These are phyloP conservation scores for Alternaria arborescens DNA, from an alignment of 2,329 filamentous ascomycete species.

Conservation along the genomic window DNA sequence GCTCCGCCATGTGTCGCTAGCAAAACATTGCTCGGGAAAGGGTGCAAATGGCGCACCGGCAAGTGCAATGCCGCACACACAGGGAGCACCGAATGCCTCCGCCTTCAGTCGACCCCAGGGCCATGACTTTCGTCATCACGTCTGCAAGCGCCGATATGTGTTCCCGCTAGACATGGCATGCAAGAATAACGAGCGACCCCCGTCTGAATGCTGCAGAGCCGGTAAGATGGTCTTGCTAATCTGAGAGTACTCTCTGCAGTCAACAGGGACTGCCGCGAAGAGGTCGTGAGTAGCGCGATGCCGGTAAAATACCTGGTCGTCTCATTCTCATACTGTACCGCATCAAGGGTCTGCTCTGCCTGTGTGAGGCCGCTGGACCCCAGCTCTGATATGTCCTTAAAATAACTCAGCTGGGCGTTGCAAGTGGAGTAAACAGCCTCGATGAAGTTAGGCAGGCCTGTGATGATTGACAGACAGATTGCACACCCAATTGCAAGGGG, in stretches of 20 bases:
- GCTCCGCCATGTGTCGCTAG: slow-evolving; percentile 23
- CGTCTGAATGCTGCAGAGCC: slow-evolving; percentile 20
- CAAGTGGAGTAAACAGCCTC: slow-evolving; percentile 14
- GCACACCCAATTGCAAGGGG: slow-evolving; percentile 20
- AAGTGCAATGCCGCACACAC: slow-evolving; percentile 21
- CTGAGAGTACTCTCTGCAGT: slow-evolving; percentile 23
- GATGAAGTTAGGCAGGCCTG: slow-evolving; percentile 7
- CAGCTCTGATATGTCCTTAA: slow-evolving; percentile 38
- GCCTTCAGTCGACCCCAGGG: not conserved
- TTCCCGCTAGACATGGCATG: slow-evolving; percentile 11
- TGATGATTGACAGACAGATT: slow-evolving; percentile 13
- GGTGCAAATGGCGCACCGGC: slow-evolving; percentile 10
- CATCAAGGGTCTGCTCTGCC: slow-evolving; percentile 12
- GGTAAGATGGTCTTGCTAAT: slow-evolving; percentile 25
- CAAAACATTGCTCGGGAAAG: slow-evolving; percentile 22
- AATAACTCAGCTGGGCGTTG: slow-evolving; percentile 36
- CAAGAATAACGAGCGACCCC: slow-evolving; percentile 24
- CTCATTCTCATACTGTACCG: slow-evolving; percentile 21
- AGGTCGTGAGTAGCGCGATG: slow-evolving; percentile 7
- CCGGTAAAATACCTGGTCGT: slow-evolving; percentile 16
- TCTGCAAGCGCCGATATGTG: slow-evolving; percentile 14
- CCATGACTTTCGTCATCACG: not conserved
- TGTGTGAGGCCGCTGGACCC: slow-evolving; percentile 12
- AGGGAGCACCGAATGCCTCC: slow-evolving; percentile 12
- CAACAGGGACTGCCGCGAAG: slow-evolving; percentile 20